Base-by-base conservation (phyloP, 306 rosid species). In the Astragalus membranaceus region DNA sequence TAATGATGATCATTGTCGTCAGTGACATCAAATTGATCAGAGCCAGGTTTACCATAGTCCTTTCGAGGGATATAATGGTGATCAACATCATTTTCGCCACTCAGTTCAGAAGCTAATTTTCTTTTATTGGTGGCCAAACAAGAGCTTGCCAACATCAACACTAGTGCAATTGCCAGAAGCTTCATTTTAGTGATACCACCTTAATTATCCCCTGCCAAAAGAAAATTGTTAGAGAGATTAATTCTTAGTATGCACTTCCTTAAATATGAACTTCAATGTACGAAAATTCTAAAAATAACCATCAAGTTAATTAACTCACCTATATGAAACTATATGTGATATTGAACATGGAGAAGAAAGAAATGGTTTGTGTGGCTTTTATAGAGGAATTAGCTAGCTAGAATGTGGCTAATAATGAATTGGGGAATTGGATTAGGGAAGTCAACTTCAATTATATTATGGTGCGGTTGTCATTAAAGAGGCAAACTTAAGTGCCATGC, bases 401-500 rank as follows among this genome's bases (percentile, higher is more conserved):
- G 30, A 26, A 56, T 65, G 7, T 74, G 78, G 61, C 44, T 54
- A 8, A 35, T 59, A 49, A 11, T 14, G 43, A 58, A 12, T 12
- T 4, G 8, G 60, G 37, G 55, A 23, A 42, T 4, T 41, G 59
- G 26, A 8, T 35, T 67, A 1, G 8, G 2, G 2, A 59, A 41
- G 55, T 43, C 80, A 75, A 63, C 56, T 35, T 59, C 58, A 76
- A 75, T 57, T 53, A 59, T 73, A 50, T 66, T 74, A 72, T 72
- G 77, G 67, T 75, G 83, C 78, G 59, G 75, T 68, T 70, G 77
- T 80, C 85, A 83, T 85, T 79, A 67, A 33, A 33, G 66, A 60
- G 66, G 39, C 48, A 60, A 60, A 29, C 48, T 23, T 75, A 70
- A 85, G 87, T 86, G 92, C 63, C 7, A 43, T 69, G 36, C 62